Base-by-base conservation (phyloP, 2,329 filamentous ascomycete genomes). In the Fusarium sp. region DNA sequence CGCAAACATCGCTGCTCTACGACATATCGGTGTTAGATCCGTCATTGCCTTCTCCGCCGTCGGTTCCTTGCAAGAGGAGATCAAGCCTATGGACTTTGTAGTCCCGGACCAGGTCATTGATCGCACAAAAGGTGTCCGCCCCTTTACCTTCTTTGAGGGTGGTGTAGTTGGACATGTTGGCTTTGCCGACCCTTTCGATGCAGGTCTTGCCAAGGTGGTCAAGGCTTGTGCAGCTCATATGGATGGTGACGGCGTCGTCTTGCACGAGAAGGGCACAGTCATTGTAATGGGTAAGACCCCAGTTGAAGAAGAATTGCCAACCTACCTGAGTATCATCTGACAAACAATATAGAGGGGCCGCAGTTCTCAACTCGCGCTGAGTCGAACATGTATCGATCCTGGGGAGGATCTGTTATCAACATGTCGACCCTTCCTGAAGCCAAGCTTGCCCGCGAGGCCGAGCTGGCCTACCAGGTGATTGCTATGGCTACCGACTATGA, bases 401-500 rank as follows among this genome's bases (percentile, higher is more conserved):
- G 94, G 93, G 95, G 95, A 77, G 95, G 95, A 75, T 93, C 90
- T 73, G 93, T 98, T 58, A 98, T 99, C 87, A 98, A 98, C 89
- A 99, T 99, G 96, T 97, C 94, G 47, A 92, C 92, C 18, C 88
- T 99, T 20, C 96, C 96, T 25, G 96, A 99, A 85, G 93, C 95
- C 54, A 99, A 99, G 87, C 91, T 99, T 25, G 96, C 96, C 14
- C 91, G 94, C 59, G 96, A 99, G 85, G 96, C 96, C 29, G 96
- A 99, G 86, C 93, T 99, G 76, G 93, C 92, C 39, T 98, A 98
- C 83, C 94, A 97, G 85, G 97, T 98, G 89, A 97, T 99, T 79
- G 97, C 95, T 87, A 99, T 99, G 96, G 94, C 94, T 38, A 99
- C 96, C 33, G 96, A 99, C 86, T 99, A 99, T 82, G 96, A 99